Percentiles rank a stretch among this genome's conserved stretches.
Conservation (phyloP, 805 yeast species). For the Priceomyces medius region DNA sequence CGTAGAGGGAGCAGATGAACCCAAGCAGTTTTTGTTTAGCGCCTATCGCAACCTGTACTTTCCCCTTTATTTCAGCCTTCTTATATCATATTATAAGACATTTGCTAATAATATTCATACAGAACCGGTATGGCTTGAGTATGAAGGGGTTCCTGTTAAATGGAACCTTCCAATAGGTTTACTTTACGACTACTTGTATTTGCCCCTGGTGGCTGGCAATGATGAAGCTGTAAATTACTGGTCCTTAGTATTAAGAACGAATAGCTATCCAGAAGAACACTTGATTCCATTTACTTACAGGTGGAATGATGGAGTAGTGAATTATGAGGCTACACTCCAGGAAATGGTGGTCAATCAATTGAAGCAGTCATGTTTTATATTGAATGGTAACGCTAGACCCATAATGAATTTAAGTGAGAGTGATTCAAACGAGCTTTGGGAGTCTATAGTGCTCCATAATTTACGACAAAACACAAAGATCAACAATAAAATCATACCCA, state of each 20-base stretch:
- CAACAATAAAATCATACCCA: slow-evolving; percentile 27
- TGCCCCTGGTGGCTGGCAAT: slow-evolving; percentile 17
- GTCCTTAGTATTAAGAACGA: slow-evolving; percentile 34
- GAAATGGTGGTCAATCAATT: slow-evolving; percentile 72
- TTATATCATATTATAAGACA: slow-evolving; percentile 40
- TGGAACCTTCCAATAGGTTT: slow-evolving; percentile 83
- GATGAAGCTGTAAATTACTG: slow-evolving; percentile 27
- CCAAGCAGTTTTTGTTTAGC: slow-evolving; percentile 17
- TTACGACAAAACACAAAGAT: slow-evolving; percentile 22
- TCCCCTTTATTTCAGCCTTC: slow-evolving; percentile 38
- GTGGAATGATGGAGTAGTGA: slow-evolving; percentile 10
- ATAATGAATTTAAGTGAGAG: slow-evolving; percentile 74
- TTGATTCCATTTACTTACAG: slow-evolving; percentile 30
- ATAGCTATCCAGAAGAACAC: slow-evolving; percentile 26
- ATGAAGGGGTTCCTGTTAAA: slow-evolving; percentile 58
- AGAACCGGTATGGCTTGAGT: slow-evolving; percentile 61
- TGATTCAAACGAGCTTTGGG: slow-evolving; percentile 60
- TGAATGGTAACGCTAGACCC: slow-evolving; percentile 74
- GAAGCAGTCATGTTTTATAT: slow-evolving; percentile 76
- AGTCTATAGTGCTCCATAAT: slow-evolving; percentile 41
- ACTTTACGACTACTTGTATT: slow-evolving; percentile 54
- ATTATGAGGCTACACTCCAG: slow-evolving; percentile 33
- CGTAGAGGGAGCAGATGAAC: slow-evolving; percentile 14
- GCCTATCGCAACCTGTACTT: slow-evolving; percentile 52
- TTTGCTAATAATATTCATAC: slow-evolving; percentile 16